Base-by-base conservation (phyloP, 106 monocot genomes). In the Phalaenopsis aphrodite region DNA sequence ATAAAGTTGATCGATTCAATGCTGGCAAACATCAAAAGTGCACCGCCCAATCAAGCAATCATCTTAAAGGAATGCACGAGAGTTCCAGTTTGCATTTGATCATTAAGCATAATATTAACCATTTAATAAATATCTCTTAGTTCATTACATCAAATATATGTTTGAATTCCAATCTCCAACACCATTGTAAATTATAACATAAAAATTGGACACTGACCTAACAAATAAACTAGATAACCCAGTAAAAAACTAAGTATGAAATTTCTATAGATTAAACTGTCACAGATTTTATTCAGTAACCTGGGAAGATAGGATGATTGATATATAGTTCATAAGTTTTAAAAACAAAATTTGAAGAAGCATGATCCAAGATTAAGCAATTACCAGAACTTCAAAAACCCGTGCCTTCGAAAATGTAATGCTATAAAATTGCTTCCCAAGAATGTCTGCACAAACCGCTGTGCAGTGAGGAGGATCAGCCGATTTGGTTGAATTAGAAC, bases 351-450 rank as follows among this genome's bases (percentile, higher is more conserved):
- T 69, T 69, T 39, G 14, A 69, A 69, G 8, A 69, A 74, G 74
- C 43, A 21, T 18, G n/a, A 74, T 42, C 2, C 5, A 19, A 74
- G 21, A 21, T 43, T 74, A 36, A 74, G 43, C 9, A 86, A 56
- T 81, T 87, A 96, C 96, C 96, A 99, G 83, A 99, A 99, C 56
- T 99, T 94, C 47, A 99, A 86, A 84, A 94, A 99, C 8, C 98
- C 98, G 82, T 99, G 94, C 23, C 98, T 85, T 11, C 98, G 84
- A 83, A 99, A 99, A 83, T 99, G 98, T 76, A 99, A 68, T n/a
- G 98, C 94, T 55, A 94, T 82, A 48, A 84, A 99, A 79, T 99
- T 92, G 18, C 87, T 79, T n/a, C 98, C 98, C 85, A 99, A 85
- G 85, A 94, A 94, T 14, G 98, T 99, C 89, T 99, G 98, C 68